Evolutionary conservation across 768 basidiomycete species (phyloP).

Genomic region (Lyophyllum semitale): DNA sequence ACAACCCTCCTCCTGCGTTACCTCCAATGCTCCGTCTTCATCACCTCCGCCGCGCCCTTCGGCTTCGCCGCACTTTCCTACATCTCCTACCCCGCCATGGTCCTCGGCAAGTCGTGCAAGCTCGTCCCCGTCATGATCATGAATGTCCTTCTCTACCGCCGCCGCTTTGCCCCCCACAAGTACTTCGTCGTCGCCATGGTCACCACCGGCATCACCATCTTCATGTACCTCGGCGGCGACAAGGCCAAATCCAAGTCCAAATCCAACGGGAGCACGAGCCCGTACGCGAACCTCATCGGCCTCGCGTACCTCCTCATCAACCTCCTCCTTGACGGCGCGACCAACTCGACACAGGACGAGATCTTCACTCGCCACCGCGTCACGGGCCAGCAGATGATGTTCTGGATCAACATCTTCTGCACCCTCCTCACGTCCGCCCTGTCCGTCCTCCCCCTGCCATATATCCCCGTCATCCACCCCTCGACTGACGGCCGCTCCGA

Average conservation of each 20-base stretch:
- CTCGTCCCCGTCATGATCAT: constrained; percentile 98
- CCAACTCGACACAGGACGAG: constrained; percentile 96
- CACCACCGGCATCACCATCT: constrained; percentile 87
- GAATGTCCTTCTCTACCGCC: constrained; percentile 94
- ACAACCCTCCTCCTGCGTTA: constrained; percentile 67
- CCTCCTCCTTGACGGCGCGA: constrained; percentile 87
- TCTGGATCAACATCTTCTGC: constrained; percentile 92
- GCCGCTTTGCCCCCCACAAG: constrained; percentile 90
- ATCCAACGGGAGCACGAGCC: constrained; percentile 38
- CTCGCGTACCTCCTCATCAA: constrained; percentile 80
- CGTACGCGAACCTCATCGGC: constrained; percentile 69
- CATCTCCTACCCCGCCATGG: constrained; percentile 98
- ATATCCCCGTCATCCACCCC: constrained; percentile 83
- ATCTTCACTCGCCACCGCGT: constrained; percentile 79
- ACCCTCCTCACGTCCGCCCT: constrained; percentile 72
- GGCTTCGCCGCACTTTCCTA: constrained; percentile 94
- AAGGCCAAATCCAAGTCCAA: constrained; percentile 40
- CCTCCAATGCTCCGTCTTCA: constrained; percentile 83
- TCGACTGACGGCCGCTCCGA: constrained; percentile 60
- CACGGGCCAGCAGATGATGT: constrained; percentile 98
- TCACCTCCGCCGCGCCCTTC: constrained; percentile 91
- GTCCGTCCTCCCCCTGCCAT: constrained; percentile 72
- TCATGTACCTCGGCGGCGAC: constrained; percentile 86
- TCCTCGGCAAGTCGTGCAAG: constrained; percentile 98
- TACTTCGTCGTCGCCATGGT: constrained; percentile 95